These are phyloP conservation scores for Galeopsis tetrahit DNA, from an alignment of 257 asterid species.

Conservation along the genomic window DNA sequence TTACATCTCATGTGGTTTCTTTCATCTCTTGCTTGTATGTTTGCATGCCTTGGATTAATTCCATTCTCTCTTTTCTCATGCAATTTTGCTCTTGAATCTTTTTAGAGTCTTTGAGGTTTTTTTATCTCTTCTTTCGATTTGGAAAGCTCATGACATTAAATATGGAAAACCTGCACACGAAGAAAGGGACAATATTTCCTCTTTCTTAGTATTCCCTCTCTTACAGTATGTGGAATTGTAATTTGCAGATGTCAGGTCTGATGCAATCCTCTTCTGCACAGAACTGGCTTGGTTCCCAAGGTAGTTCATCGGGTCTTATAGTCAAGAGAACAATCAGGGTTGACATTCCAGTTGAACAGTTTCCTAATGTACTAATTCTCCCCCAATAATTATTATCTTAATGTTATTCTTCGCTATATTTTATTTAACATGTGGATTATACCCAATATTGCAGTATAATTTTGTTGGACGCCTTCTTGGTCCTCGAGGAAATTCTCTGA, in stretches of 20 bases:
- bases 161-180: slow-evolving; percentile 9
- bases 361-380: slow-evolving; percentile 68
- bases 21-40: slow-evolving; percentile 28
- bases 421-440: slow-evolving; percentile 26
- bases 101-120: slow-evolving; percentile 23
- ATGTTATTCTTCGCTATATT: slow-evolving; percentile 19
- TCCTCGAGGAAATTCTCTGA: slow-evolving; percentile 98
- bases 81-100: slow-evolving; percentile 21
- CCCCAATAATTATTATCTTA: slow-evolving; percentile 26
- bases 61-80: slow-evolving; percentile 19
- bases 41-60: slow-evolving; percentile 26
- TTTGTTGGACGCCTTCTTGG: slow-evolving; percentile 99
- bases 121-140: slow-evolving; percentile 24
- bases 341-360: slow-evolving; percentile 92
- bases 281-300: slow-evolving; percentile 89
- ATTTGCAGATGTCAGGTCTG: slow-evolving; percentile 80
- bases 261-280: slow-evolving; percentile 77
- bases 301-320: slow-evolving; percentile 87
- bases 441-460: slow-evolving; percentile 67
- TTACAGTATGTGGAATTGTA: slow-evolving; percentile 44
- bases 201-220: slow-evolving; percentile 29
- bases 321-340: slow-evolving; percentile 91
- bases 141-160: slow-evolving; percentile 1
- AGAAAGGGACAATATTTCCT: slow-evolving; percentile 29
- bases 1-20: slow-evolving; percentile 21